phyloP scores from a whole-genome alignment of 179 eudicot species.

The Silene noctiflora region DNA sequence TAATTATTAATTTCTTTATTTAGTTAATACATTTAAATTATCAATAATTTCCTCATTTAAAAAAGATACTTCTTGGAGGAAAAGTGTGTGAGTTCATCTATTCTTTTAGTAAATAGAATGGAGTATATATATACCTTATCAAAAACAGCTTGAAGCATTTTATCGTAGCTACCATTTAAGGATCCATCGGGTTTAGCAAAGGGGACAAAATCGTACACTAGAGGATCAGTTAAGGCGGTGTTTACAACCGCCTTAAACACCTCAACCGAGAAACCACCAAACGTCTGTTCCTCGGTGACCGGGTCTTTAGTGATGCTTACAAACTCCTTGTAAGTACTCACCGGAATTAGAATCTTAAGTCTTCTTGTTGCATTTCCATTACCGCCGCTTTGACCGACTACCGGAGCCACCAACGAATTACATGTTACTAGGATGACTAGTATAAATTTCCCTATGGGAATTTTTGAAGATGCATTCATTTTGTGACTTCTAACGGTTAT shows the following conservation, averaged over 20 bases:
- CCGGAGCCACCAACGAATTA: background rate
- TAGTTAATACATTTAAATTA: too few relatives aligned
- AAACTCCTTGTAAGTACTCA: constrained; percentile 25
- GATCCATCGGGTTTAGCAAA: constrained; percentile 30
- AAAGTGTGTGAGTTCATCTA: too few relatives aligned
- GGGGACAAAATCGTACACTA: constrained; percentile 8
- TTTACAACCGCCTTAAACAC: constrained; percentile 30
- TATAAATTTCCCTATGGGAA: background rate
- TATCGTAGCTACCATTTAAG: constrained; percentile 29
- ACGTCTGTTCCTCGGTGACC: constrained; percentile 1
- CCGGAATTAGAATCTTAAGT: constrained; percentile 29
- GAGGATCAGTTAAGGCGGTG: constrained; percentile 15
- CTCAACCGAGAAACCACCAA: constrained; percentile 26
- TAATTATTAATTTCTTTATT: too few relatives aligned
- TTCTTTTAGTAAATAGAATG: too few relatives aligned
- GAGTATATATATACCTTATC: too few relatives aligned
- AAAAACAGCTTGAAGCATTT: constrained; percentile 29
- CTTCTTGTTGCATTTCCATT: constrained; percentile 10
- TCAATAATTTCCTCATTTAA: too few relatives aligned
- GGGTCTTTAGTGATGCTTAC: constrained; percentile 13
- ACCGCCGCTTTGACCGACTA: constrained; percentile 10
- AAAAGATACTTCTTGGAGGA: too few relatives aligned
- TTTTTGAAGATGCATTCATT: constrained; percentile 2
- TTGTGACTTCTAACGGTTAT: too few relatives aligned
- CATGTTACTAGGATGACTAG: constrained; percentile 8